Evolutionary conservation across 23 red algal species (phyloP).

Genomic region (Gracilaria gracilis): DNA sequence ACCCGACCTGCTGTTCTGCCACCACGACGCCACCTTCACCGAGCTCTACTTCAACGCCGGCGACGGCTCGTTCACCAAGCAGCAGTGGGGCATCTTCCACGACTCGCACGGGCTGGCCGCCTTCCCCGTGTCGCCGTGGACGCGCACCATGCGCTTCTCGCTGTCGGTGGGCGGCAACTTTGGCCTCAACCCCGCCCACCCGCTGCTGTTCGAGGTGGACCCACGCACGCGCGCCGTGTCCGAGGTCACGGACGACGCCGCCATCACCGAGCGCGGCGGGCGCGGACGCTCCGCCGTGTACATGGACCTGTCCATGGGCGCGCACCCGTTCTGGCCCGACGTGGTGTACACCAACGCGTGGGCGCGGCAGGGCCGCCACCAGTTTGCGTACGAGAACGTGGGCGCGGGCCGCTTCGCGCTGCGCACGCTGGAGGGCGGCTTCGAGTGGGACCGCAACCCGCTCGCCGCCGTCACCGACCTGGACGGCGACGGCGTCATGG

Average conservation of each 20-base stretch:
- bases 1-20: conserved; percentile 50
- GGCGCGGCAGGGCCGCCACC: too few species aligned
- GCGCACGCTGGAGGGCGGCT: neutral
- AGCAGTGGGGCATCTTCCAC: neutral
- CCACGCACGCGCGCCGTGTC: neutral
- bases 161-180: conserved; percentile 15
- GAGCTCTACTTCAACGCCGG: conserved; percentile 46
- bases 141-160: neutral
- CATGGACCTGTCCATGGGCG: conserved; percentile 7
- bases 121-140: neutral
- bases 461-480: conserved; percentile 35
- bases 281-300: conserved; percentile 6
- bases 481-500: conserved; percentile 58
- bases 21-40: conserved; percentile 19
- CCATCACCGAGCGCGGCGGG: neutral
- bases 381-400: conserved; percentile 12
- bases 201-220: conserved; percentile 13
- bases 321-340: neutral
- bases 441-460: neutral
- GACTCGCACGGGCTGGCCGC: neutral
- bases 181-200: conserved; percentile 9
- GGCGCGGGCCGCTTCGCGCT: neutral
- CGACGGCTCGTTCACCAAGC: conserved; percentile 17
- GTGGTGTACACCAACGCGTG: neutral
- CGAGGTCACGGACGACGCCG: neutral